These are phyloP conservation scores for Plasmodium fragile DNA, from an alignment of 169 alveolate species.

Conservation along the genomic window DNA sequence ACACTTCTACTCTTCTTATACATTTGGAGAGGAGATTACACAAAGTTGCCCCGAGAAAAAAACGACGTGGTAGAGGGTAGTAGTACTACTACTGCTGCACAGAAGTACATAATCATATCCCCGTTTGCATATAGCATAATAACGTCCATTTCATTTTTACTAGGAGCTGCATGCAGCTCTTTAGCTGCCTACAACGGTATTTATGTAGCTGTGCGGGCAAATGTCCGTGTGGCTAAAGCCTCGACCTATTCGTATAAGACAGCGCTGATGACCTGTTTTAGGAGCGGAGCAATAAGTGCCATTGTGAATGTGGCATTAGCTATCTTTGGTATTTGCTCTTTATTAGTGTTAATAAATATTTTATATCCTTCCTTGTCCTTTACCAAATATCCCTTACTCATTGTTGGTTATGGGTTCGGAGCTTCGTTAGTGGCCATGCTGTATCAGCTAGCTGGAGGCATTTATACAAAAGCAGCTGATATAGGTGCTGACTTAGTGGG, in stretches of 20 bases:
- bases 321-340: constrained; percentile 85
- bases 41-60: constrained; percentile 28
- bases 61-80: background rate
- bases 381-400: constrained; percentile 81
- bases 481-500: constrained; percentile 95
- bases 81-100: constrained; percentile 6
- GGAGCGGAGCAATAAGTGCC: constrained; percentile 91
- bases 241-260: constrained; percentile 89
- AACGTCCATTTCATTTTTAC: constrained; percentile 84
- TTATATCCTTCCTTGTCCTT: constrained; percentile 73
- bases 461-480: constrained; percentile 93
- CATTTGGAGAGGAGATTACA: constrained; percentile 79
- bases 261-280: constrained; percentile 86
- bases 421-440: constrained; percentile 93
- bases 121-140: constrained; percentile 83
- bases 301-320: constrained; percentile 89
- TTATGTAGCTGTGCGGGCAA: constrained; percentile 92
- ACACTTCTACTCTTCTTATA: constrained; percentile 78
- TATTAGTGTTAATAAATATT: constrained; percentile 76
- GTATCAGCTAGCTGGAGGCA: constrained; percentile 94
- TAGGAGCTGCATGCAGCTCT: constrained; percentile 89
- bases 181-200: constrained; percentile 91
- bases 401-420: constrained; percentile 93
- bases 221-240: constrained; percentile 87
- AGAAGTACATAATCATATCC: constrained; percentile 63